Percentiles rank a stretch among this genome's conserved stretches.
phyloP scores from a whole-genome alignment of 1,284 basidiomycete genomes.

The Cystobasidium pallidum region DNA sequence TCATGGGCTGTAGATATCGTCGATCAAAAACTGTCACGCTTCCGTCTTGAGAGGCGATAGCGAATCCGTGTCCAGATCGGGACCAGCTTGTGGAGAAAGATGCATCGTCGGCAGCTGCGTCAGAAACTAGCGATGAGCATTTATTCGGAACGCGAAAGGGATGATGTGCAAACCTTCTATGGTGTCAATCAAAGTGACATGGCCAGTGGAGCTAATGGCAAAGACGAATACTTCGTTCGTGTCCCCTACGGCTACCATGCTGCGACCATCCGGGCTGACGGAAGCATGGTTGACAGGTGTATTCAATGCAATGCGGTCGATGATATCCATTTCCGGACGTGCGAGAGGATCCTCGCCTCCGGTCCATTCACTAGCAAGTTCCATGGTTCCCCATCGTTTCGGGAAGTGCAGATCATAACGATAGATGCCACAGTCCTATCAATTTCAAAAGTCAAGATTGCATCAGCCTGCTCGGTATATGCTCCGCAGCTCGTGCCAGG shows the following conservation, averaged over 20 bases:
- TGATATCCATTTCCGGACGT: conserved; percentile 58
- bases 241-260: conserved; percentile 81
- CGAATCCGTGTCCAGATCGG: conserved; percentile 75
- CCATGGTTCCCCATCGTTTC: conserved; percentile 30
- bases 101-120: conserved; percentile 59
- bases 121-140: conserved; percentile 49
- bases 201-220: conserved; percentile 62
- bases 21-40: conserved; percentile 65
- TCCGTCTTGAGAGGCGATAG: conserved; percentile 83
- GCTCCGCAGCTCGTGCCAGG: neutral
- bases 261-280: conserved; percentile 79
- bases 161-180: conserved; percentile 46
- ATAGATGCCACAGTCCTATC: conserved; percentile 30
- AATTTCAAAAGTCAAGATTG: neutral
- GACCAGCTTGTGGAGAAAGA: conserved; percentile 86
- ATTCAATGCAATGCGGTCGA: conserved; percentile 61
- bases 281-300: conserved; percentile 76
- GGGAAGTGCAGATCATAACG: conserved; percentile 36
- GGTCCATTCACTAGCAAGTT: conserved; percentile 22
- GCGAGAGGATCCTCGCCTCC: conserved; percentile 18
- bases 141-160: conserved; percentile 56
- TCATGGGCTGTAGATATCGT: conserved; percentile 44
- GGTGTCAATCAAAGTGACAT: conserved; percentile 47
- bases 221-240: conserved; percentile 78
- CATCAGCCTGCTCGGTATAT: neutral